phyloP scores from a whole-genome alignment of 2,329 filamentous ascomycete genomes.

The Chrysoporthe cubensis region DNA sequence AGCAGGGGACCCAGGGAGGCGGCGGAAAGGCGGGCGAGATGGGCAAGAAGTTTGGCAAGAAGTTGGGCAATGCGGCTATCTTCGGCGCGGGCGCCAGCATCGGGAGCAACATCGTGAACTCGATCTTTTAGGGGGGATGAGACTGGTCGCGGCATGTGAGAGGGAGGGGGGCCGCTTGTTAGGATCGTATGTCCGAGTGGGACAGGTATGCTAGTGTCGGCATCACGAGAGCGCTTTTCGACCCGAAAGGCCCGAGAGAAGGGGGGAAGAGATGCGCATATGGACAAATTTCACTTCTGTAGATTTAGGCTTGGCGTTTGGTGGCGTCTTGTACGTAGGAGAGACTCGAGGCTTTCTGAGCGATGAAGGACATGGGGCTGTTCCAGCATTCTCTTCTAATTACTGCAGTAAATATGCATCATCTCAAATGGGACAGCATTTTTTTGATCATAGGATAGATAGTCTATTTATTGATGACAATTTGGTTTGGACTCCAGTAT shows the following conservation, averaged over 20 bases:
- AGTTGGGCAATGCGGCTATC: slow-evolving; percentile 81
- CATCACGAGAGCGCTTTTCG: too few species aligned
- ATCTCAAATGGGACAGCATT: slow-evolving; percentile 18
- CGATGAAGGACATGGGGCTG: background rate
- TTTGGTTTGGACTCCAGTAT: background rate
- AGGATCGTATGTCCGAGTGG: too few species aligned
- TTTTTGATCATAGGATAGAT: background rate
- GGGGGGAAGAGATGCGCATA: too few species aligned
- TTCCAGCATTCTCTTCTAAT: background rate
- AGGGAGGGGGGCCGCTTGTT: too few species aligned
- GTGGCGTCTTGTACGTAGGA: background rate
- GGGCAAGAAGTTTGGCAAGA: slow-evolving; percentile 97
- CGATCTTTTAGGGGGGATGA: slow-evolving; percentile 70
- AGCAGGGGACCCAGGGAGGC: slow-evolving; percentile 46
- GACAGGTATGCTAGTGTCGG: too few species aligned
- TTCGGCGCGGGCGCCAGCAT: slow-evolving; percentile 93
- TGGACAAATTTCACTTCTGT: too few species aligned
- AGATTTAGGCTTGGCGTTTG: background rate
- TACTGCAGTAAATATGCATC: background rate
- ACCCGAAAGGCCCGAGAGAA: too few species aligned
- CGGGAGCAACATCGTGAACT: slow-evolving; percentile 86
- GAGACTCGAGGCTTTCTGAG: background rate
- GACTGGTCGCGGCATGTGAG: background rate
- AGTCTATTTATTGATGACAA: background rate
- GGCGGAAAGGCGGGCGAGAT: slow-evolving; percentile 70